phyloP scores from a whole-genome alignment of 345 rosid genomes.

The Murraya koenigii region DNA sequence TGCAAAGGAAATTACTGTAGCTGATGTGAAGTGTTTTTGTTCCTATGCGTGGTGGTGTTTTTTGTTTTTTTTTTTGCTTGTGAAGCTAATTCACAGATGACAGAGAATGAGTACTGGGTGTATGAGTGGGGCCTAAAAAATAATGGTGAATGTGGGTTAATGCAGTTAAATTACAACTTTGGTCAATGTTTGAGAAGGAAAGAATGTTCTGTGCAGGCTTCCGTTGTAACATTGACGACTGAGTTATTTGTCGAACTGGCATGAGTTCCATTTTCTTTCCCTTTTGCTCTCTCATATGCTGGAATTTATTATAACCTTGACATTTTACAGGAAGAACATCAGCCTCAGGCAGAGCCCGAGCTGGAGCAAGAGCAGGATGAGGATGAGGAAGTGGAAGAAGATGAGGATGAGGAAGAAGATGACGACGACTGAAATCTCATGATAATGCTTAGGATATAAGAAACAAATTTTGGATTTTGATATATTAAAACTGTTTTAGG shows the following conservation, averaged over 20 bases:
- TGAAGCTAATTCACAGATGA: background rate
- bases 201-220: background rate
- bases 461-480: slow-evolving; percentile 15
- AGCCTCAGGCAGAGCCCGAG: no score
- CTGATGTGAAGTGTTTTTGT: background rate
- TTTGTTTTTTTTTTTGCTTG: background rate
- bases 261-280: background rate
- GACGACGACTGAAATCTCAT: slow-evolving; percentile 29
- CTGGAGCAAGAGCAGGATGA: slow-evolving; percentile 24
- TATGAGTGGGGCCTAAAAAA: background rate
- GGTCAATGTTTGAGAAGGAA: background rate
- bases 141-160: background rate
- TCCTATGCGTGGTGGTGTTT: background rate
- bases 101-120: background rate
- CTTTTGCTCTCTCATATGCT: background rate
- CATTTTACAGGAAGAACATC: slow-evolving; percentile 16
- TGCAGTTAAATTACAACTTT: background rate
- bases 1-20: background rate
- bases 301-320: background rate
- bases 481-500: slow-evolving; percentile 16
- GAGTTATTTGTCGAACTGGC: background rate
- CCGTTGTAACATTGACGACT: background rate
- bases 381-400: slow-evolving; percentile 35
- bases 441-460: slow-evolving; percentile 12
- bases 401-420: slow-evolving; percentile 19